Percentiles rank a stretch among this genome's conserved stretches.
phyloP scores from a whole-genome alignment of 148 eudicot species.

The Camellia sinensis region DNA sequence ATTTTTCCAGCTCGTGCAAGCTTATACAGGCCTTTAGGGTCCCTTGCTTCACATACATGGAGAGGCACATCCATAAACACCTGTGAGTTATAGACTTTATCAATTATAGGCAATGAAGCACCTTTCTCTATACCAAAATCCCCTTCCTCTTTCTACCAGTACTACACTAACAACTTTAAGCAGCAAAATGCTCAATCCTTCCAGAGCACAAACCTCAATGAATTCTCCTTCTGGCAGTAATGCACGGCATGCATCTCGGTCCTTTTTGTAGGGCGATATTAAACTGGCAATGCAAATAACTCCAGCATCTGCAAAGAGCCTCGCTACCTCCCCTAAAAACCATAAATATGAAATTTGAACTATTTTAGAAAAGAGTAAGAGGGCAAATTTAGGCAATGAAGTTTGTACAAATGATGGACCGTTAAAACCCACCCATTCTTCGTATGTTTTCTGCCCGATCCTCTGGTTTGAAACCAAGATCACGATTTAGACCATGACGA shows the following conservation, averaged over 20 bases:
- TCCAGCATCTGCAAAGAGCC: slow-evolving; percentile 95
- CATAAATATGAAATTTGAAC: neutral
- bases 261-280: slow-evolving; percentile 90
- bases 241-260: slow-evolving; percentile 79
- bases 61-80: slow-evolving; percentile 95
- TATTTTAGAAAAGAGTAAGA: neutral
- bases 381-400: neutral
- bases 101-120: neutral
- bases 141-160: neutral
- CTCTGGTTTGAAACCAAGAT: slow-evolving; percentile 76
- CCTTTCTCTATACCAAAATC: neutral
- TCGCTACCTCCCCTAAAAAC: slow-evolving; percentile 86
- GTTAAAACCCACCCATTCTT: slow-evolving; percentile 63
- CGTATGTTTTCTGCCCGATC: slow-evolving; percentile 92
- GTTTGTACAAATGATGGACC: neutral
- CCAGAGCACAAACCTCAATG: slow-evolving; percentile 49
- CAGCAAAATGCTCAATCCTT: slow-evolving; percentile 14
- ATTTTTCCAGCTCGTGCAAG: slow-evolving; percentile 93
- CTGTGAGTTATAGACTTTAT: slow-evolving; percentile 35
- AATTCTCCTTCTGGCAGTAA: slow-evolving; percentile 56
- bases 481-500: slow-evolving; percentile 81
- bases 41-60: slow-evolving; percentile 85
- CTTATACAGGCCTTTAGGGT: slow-evolving; percentile 95
- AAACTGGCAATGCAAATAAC: slow-evolving; percentile 94
- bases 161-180: neutral